Conservation (phyloP, 257 asterid genomes). For the Mitragyna speciosa region DNA sequence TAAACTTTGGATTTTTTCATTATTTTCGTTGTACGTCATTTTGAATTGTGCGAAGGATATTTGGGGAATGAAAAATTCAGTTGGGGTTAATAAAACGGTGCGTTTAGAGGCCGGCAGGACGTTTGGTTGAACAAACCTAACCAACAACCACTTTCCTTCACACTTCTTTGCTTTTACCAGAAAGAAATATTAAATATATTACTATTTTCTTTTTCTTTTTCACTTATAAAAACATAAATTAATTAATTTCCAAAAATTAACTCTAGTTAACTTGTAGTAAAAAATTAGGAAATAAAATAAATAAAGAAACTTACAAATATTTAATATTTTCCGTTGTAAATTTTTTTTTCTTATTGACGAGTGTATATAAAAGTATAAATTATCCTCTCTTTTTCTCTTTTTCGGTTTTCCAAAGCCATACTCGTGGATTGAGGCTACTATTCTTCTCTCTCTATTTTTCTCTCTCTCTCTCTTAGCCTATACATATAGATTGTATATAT, state of each 20-base stretch:
- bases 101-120: conserved; percentile 42
- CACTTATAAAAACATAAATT: neutral
- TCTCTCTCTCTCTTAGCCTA: conserved; percentile 31
- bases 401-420: conserved; percentile 58
- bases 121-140: conserved; percentile 76
- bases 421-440: conserved; percentile 56
- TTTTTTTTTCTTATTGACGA: neutral
- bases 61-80: conserved; percentile 1
- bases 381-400: conserved; percentile 40
- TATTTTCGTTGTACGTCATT: neutral
- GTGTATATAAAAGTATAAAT: conserved; percentile 49
- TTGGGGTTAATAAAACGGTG: conserved; percentile 21
- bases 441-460: conserved; percentile 22
- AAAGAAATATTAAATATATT: neutral
- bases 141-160: conserved; percentile 64
- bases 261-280: neutral
- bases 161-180: conserved; percentile 37
- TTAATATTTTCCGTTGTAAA: neutral
- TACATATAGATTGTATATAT: neutral
- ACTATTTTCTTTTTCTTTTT: neutral
- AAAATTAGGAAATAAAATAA: neutral
- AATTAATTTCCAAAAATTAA: neutral
- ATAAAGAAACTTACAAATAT: conserved; percentile 6
- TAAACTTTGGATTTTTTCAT: too few relatives aligned
- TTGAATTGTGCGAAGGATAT: neutral